These are phyloP conservation scores for Sergeia podlipaevii DNA, from an alignment of 208 protist species.

Conservation along the genomic window DNA sequence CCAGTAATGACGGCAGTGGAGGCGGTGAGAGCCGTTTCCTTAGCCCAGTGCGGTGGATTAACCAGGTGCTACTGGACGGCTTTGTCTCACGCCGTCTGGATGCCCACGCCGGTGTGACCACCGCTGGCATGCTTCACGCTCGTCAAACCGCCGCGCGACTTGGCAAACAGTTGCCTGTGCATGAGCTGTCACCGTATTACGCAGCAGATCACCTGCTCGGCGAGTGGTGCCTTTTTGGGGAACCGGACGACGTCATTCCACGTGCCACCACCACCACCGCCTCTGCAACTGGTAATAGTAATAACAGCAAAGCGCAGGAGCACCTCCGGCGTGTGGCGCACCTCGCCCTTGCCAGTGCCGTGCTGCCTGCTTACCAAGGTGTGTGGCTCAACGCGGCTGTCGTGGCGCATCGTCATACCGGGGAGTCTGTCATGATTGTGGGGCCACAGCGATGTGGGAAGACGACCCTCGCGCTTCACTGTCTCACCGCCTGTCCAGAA, in stretches of 20 bases:
- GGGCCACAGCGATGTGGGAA: slow-evolving; percentile 57
- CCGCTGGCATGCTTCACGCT: slow-evolving; percentile 23
- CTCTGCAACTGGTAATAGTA: neutral
- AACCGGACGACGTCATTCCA: slow-evolving; percentile 12
- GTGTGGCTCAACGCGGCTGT: slow-evolving; percentile 63
- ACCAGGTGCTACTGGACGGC: slow-evolving; percentile 64
- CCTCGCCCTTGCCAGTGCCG: slow-evolving; percentile 31
- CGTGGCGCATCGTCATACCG: slow-evolving; percentile 25
- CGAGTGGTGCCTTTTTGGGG: slow-evolving; percentile 67
- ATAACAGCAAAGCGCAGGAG: slow-evolving; percentile 1
- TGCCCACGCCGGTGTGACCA: slow-evolving; percentile 44
- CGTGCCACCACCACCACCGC: neutral
- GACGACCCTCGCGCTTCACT: slow-evolving; percentile 79
- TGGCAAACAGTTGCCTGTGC: slow-evolving; percentile 32
- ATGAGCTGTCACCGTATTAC: slow-evolving; percentile 62
- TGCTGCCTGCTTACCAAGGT: slow-evolving; percentile 33
- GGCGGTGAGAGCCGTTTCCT: slow-evolving; percentile 2
- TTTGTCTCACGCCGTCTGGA: slow-evolving; percentile 52
- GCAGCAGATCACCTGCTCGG: slow-evolving; percentile 43
- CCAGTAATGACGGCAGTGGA: neutral
- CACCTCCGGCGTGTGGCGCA: slow-evolving; percentile 28
- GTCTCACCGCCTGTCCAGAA: slow-evolving; percentile 21
- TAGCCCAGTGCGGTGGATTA: slow-evolving; percentile 41
- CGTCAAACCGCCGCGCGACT: slow-evolving; percentile 18
- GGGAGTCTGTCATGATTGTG: slow-evolving; percentile 41